phyloP scores from a whole-genome alignment of 305 asterid species.

The Fraxinus sp. region DNA sequence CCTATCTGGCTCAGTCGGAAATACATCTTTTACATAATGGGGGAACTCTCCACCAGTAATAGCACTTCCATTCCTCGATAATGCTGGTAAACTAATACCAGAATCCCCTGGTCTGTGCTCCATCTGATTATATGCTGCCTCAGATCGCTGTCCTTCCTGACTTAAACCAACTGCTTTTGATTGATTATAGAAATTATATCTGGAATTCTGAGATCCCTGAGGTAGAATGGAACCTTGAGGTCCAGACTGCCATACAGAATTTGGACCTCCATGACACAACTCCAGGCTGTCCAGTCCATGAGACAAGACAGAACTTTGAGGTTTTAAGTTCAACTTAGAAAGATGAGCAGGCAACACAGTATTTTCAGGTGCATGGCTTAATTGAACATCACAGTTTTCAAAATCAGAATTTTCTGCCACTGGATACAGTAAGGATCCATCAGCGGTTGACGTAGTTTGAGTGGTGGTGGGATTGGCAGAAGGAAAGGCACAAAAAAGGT shows the following conservation, averaged over 20 bases:
- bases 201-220: conserved; percentile 25
- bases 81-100: conserved; percentile 23
- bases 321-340: conserved; percentile 16
- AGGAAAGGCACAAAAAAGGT: conserved; percentile 29
- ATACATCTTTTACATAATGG: conserved; percentile 30
- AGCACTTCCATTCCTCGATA: conserved; percentile 26
- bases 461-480: conserved; percentile 22
- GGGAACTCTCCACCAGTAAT: conserved; percentile 24
- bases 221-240: conserved; percentile 29
- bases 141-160: conserved; percentile 27
- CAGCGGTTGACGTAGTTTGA: conserved; percentile 3
- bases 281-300: conserved; percentile 26
- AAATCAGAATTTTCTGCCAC: conserved; percentile 23
- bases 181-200: conserved; percentile 26
- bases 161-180: conserved; percentile 23
- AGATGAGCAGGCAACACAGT: conserved; percentile 25
- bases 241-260: conserved; percentile 32
- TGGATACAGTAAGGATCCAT: conserved; percentile 24
- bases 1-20: conserved; percentile 27
- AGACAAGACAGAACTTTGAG: conserved; percentile 20
- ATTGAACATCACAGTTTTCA: conserved; percentile 29
- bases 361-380: conserved; percentile 30
- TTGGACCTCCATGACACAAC: conserved; percentile 29
- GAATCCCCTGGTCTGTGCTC: conserved; percentile 32
- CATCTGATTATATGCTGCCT: conserved; percentile 24